Evolutionary conservation across 371 early-diverging fungal genomes (phyloP).

Genomic region (Apophysomyces elegans): DNA sequence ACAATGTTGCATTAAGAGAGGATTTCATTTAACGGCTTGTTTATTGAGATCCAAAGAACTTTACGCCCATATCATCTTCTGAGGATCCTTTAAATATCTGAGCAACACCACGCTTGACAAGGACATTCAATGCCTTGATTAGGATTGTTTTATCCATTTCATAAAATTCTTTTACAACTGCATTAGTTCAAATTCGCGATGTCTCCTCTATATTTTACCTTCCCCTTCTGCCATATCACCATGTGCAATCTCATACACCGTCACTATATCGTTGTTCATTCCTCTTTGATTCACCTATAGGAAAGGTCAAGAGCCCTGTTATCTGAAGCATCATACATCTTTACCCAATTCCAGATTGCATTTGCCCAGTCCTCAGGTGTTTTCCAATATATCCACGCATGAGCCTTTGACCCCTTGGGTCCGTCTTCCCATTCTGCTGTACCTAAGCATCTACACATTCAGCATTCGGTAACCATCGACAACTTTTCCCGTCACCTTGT

Average conservation of each 20-base stretch:
- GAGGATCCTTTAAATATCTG: constrained; percentile 80
- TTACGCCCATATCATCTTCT: constrained; percentile 83
- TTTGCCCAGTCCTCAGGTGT: constrained; percentile 91
- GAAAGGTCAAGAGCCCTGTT: not conserved
- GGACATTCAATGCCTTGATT: constrained; percentile 73
- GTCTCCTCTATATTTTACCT: constrained; percentile 45
- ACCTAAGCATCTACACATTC: constrained; percentile 34
- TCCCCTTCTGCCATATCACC: constrained; percentile 78
- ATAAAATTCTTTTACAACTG: constrained; percentile 66
- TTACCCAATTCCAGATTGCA: constrained; percentile 81
- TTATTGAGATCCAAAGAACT: constrained; percentile 65
- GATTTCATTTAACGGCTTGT: not conserved
- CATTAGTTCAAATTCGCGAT: not conserved
- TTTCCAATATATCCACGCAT: constrained; percentile 82
- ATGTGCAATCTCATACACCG: constrained; percentile 82
- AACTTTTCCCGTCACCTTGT: constrained; percentile 50
- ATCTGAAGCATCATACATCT: constrained; percentile 7
- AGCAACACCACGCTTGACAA: constrained; percentile 81
- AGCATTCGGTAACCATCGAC: not conserved
- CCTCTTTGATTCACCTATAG: constrained; percentile 72
- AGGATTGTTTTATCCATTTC: constrained; percentile 70
- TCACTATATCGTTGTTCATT: constrained; percentile 79
- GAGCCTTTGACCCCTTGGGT: constrained; percentile 50
- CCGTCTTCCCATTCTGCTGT: constrained; percentile 78
- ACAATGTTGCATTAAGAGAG: not conserved